These are phyloP conservation scores for Firmiana major DNA, from an alignment of 345 rosid genomes.

Conservation along the genomic window DNA sequence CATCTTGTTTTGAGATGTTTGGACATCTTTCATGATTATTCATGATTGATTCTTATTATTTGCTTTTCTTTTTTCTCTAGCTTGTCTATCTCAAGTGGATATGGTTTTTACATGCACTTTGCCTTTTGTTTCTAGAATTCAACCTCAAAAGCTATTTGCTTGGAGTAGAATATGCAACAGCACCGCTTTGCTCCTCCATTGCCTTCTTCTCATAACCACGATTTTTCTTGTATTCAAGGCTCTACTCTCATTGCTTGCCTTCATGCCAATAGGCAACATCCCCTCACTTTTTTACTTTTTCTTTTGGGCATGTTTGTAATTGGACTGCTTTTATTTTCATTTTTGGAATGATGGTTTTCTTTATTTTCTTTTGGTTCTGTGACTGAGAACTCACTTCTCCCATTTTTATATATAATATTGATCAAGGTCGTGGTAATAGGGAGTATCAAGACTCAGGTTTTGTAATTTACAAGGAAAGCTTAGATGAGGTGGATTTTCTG, in stretches of 20 bases:
- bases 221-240: slow-evolving; percentile 33
- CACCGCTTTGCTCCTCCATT: neutral
- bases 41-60: too few species aligned
- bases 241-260: slow-evolving; percentile 62
- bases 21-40: too few species aligned
- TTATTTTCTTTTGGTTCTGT: neutral
- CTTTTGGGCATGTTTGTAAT: neutral
- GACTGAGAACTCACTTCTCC: neutral
- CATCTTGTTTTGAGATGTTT: too few species aligned
- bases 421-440: slow-evolving; percentile 62
- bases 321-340: neutral
- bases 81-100: neutral
- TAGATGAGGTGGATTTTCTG: slow-evolving; percentile 59
- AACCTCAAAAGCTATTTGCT: neutral
- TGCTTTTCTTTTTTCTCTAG: too few species aligned
- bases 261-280: slow-evolving; percentile 31
- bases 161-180: neutral
- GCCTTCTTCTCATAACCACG: neutral
- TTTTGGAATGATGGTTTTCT: neutral
- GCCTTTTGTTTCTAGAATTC: neutral
- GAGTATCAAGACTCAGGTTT: slow-evolving; percentile 52
- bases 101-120: neutral
- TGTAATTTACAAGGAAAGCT: slow-evolving; percentile 49
- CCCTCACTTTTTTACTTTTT: neutral
- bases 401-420: slow-evolving; percentile 39